phyloP scores from a whole-genome alignment of 2,329 filamentous ascomycete species.

The Alternaria metachromatica region DNA sequence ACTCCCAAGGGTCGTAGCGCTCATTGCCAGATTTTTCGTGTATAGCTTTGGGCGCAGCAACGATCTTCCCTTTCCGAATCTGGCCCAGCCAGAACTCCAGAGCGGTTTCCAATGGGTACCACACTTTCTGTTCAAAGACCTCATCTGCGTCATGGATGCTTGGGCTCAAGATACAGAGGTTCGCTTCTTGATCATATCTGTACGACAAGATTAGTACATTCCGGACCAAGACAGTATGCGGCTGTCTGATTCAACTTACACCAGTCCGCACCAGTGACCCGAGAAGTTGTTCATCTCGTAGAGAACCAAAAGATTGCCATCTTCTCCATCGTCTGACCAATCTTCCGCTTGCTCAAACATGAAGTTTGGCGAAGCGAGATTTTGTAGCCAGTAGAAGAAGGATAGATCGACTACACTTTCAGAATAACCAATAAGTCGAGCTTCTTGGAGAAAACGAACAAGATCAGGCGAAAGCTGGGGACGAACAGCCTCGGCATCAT shows the following conservation, averaged over 20 bases:
- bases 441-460: not conserved
- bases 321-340: not conserved
- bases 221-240: not conserved
- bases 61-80: slow-evolving; percentile 16
- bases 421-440: not conserved
- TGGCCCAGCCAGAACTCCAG: slow-evolving; percentile 17
- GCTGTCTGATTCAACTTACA: not conserved
- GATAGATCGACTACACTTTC: not conserved
- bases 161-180: slow-evolving; percentile 3
- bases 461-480: not conserved
- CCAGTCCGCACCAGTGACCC: not conserved
- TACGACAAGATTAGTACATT: not conserved
- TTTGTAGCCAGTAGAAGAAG: slow-evolving; percentile 5
- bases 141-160: not conserved
- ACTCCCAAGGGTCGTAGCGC: slow-evolving; percentile 15
- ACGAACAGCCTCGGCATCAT: not conserved
- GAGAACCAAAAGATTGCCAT: slow-evolving; percentile 1
- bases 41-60: slow-evolving; percentile 2
- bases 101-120: slow-evolving; percentile 17
- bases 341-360: slow-evolving; percentile 2
- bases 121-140: slow-evolving; percentile 9
- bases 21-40: not conserved
- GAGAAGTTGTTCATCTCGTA: not conserved
- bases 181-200: slow-evolving; percentile 19
- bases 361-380: not conserved